Base-by-base conservation (phyloP, 768 basidiomycete genomes). In the Leccinum subtestaceum region DNA sequence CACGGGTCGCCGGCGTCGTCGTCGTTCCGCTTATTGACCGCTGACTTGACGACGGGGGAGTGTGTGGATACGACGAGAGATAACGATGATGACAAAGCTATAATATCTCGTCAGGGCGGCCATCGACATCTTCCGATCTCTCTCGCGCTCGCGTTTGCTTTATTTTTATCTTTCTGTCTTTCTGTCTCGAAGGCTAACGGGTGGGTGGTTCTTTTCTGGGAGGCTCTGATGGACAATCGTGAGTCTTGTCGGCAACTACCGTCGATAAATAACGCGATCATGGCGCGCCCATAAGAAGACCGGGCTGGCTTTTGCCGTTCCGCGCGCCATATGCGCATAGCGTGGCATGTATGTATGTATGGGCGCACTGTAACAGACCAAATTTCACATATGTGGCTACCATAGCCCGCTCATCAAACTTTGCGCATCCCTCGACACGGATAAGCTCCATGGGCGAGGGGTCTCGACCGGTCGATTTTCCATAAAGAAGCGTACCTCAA, bases 361-460 rank as follows among this genome's bases (percentile, higher is more conserved):
- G 23, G 21, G 23, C 17, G n/a, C 23, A 19, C 43, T 45, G 10
- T 19, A 43, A 6, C 19, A 45, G 19, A 46, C 19, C n/a, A 17
- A 34, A 13, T 23, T 36, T 23, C 21, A 23, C 12, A 46, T 11
- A 55, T 50, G 34, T 5, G 23, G 15, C 29, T 10, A 13, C 10
- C 17, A 7, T 40, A 27, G 7, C 7, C 53, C 40, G 40, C 62
- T 31, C 3, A 34, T 31, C 3, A 34, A n/a, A 4, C 25, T 53
- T 43, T 47, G 55, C 55, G 59, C 45, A 56, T 48, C 58, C 58
- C 63, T 55, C 55, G 55, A 65, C 46, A 5, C 50, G 59, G 53
- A 47, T 47, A 48, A 54, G 65, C 55, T 65, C 63, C 66, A 55
- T 15, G 5, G 9, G 17, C 9, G 17, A 40, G 4, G 11, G n/a